Percentiles rank a stretch among this genome's conserved stretches.
Conservation (phyloP, 345 rosid genomes). For the Heritiera fomes region DNA sequence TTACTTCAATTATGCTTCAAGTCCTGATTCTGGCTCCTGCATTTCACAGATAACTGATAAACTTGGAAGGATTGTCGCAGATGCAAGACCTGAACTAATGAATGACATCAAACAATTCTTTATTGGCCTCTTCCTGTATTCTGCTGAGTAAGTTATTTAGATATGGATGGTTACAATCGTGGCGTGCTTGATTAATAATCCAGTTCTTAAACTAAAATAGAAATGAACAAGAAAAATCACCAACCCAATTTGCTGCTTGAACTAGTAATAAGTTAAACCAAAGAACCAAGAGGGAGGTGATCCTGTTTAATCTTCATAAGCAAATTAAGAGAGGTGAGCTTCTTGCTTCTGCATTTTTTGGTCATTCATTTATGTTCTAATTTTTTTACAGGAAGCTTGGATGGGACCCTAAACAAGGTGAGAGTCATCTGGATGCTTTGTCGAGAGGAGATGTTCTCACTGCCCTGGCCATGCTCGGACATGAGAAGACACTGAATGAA, state of each 20-base stretch:
- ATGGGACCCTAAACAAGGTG: slow-evolving; percentile 88
- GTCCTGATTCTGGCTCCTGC: slow-evolving; percentile 30
- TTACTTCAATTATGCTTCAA: slow-evolving; percentile 5
- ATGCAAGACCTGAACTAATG: slow-evolving; percentile 62
- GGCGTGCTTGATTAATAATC: not conserved
- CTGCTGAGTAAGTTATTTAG: slow-evolving; percentile 66
- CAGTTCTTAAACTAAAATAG: not conserved
- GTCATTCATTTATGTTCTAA: slow-evolving; percentile 5
- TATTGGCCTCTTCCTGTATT: slow-evolving; percentile 52
- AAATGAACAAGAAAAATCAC: not conserved
- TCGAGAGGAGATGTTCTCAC: slow-evolving; percentile 84
- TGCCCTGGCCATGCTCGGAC: slow-evolving; percentile 74
- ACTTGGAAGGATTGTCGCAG: slow-evolving; percentile 70
- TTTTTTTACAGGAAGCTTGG: slow-evolving; percentile 64
- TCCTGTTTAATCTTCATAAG: not conserved
- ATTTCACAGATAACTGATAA: slow-evolving; percentile 67
- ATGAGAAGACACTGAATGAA: slow-evolving; percentile 67
- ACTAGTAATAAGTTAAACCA: not conserved
- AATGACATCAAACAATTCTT: slow-evolving; percentile 58
- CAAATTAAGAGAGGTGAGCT: not conserved
- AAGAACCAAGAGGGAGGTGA: not conserved
- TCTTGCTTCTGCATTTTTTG: not conserved
- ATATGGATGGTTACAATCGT: not conserved
- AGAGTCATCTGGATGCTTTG: slow-evolving; percentile 90
- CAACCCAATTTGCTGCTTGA: not conserved